Base-by-base conservation (phyloP, 1,284 basidiomycete species). In the Melampsora americana region DNA sequence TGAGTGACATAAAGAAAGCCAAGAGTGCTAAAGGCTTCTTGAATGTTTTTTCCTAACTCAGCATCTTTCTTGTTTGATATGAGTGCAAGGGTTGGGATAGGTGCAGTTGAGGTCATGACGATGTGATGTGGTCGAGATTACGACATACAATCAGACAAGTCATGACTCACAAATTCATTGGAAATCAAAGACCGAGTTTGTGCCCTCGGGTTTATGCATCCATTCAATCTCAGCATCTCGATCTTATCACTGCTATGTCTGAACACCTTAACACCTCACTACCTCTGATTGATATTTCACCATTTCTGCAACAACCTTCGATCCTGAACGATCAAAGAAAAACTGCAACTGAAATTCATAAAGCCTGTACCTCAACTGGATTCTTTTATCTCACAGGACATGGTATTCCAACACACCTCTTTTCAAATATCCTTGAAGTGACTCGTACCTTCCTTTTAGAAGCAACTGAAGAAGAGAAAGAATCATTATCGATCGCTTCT, bases 291-390 rank as follows among this genome's bases (percentile, higher is more conserved):
- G 81, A 82, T 75, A 81, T 84, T 30, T 77, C 80, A 0, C 81
- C 83, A 0, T 83, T 82, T 62, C 77, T 82, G 26, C 60, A 77
- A 30, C 62, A 68, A 7, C 53, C 72, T 12, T 28, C 72, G 35
- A 32, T 64, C 6, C 50, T 60, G 11, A 60, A 67, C 23, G 28
- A 61, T 53, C 82, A 87, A 42, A 81, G 84, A 16, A 84, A 85
- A 1, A 86, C 87, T 0, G 87, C 90, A 5, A 84, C 85, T 23
- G 86, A 87, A 0, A 83, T 93, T 12, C 91, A 93, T 81, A 81
- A 84, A 0, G 92, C 91, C 16, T 93, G 91, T 80, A 80, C 89
- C 23, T 85, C 90, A 75, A 91, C 88, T 76, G 92, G 92, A 0
- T 94, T 94, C 86, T 92, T 94, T 84, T 95, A 94, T 82, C 85